A percentile compares a stretch with the other conserved stretches of the same genome.
These are phyloP conservation scores for Avena eriantha DNA, from an alignment of 176 grass and related monocot genomes.

Conservation along the genomic window DNA sequence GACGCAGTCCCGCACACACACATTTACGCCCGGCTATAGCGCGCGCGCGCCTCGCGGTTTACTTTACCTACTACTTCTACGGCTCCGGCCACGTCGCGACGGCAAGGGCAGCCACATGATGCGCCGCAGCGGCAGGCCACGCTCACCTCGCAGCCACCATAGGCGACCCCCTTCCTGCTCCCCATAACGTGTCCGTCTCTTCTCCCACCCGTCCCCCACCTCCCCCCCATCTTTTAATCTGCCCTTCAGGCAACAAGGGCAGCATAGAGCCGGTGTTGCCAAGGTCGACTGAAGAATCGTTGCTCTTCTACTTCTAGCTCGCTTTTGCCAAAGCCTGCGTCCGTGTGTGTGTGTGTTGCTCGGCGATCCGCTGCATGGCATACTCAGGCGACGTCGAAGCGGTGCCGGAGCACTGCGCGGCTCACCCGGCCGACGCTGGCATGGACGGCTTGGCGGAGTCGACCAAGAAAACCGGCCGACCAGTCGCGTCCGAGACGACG, in stretches of 20 bases:
- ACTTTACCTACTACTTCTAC: background rate
- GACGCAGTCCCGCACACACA: background rate
- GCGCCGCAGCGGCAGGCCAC: conserved; percentile 39
- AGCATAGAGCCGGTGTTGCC: background rate
- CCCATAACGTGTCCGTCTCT: conserved; percentile 54
- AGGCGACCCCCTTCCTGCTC: conserved; percentile 6
- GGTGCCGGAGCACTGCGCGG: conserved; percentile 1
- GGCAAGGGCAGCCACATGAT: conserved; percentile 53
- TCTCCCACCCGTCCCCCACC: conserved; percentile 49
- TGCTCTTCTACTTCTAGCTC: background rate
- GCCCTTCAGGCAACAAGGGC: background rate
- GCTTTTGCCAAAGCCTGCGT: background rate
- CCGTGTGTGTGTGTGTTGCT: background rate
- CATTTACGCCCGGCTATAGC: background rate
- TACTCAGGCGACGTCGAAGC: conserved; percentile 34
- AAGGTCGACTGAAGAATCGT: conserved; percentile 16
- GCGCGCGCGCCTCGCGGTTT: background rate
- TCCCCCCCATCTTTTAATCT: conserved; percentile 48
- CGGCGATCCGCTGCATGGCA: conserved; percentile 39
- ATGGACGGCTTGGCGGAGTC: background rate
- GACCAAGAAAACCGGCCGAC: background rate
- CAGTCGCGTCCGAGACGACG: conserved; percentile 5
- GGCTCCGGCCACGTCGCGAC: conserved; percentile 48
- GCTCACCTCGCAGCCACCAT: conserved; percentile 61
- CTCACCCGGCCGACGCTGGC: conserved; percentile 6